A percentile compares a stretch with the other conserved stretches of the same genome.
Conservation (phyloP, 441 rosid species). For the Pelargonium cotyledonis region DNA sequence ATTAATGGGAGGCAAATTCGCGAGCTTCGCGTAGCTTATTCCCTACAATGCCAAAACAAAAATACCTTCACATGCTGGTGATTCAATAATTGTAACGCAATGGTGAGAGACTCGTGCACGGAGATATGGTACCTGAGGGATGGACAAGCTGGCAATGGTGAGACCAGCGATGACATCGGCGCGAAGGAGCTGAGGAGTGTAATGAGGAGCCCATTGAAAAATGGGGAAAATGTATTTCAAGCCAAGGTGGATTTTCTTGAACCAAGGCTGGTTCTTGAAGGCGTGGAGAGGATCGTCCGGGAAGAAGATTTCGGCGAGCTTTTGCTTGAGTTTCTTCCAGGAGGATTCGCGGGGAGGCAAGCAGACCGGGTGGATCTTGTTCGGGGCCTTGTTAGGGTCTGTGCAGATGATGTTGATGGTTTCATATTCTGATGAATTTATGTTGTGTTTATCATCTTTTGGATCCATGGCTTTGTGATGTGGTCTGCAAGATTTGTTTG, state of each 20-base stretch:
- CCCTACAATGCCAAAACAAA: slow-evolving; percentile 16
- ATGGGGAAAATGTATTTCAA: slow-evolving; percentile 24
- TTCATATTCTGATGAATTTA: not conserved
- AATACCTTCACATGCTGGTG: not conserved
- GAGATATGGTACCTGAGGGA: slow-evolving; percentile 19
- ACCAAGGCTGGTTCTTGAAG: slow-evolving; percentile 20
- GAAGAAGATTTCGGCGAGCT: slow-evolving; percentile 24
- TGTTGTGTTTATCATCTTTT: not conserved
- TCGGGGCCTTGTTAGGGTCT: not conserved
- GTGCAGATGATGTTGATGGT: not conserved
- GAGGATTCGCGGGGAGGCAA: slow-evolving; percentile 11
- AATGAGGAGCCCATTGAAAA: slow-evolving; percentile 21
- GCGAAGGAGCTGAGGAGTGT: slow-evolving; percentile 17
- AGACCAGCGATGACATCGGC: slow-evolving; percentile 29
- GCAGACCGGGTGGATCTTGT: slow-evolving; percentile 11
- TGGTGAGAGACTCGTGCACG: too few species aligned
- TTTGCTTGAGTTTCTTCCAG: slow-evolving; percentile 16
- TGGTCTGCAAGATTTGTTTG: too few species aligned
- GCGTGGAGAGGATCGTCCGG: slow-evolving; percentile 23
- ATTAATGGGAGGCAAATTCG: slow-evolving; percentile 23
- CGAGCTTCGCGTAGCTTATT: slow-evolving; percentile 26
- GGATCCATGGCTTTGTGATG: not conserved
- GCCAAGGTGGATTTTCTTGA: slow-evolving; percentile 17
- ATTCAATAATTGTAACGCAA: too few species aligned
- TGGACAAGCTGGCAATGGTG: slow-evolving; percentile 32